Evolutionary conservation across 2,329 filamentous ascomycete genomes (phyloP).

Genomic region (Neonectria neomacrospora): DNA sequence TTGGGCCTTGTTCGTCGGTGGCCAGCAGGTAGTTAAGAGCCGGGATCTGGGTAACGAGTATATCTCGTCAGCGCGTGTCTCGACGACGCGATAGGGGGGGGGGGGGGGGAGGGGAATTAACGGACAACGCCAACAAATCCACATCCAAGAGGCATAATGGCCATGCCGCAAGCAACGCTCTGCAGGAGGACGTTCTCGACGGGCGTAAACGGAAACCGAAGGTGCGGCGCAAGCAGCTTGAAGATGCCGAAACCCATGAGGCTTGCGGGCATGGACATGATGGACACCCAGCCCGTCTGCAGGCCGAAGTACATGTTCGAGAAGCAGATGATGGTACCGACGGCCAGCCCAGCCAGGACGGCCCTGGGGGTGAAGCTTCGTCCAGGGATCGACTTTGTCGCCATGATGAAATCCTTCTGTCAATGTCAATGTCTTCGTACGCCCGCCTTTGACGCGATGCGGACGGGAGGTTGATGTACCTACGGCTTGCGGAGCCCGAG

Average conservation of each 20-base stretch:
- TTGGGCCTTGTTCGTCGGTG: slow-evolving; percentile 80
- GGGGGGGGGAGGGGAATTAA: slow-evolving; percentile 22
- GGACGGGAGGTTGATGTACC: neutral
- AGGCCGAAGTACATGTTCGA: slow-evolving; percentile 99
- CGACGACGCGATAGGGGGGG: neutral
- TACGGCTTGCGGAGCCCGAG: neutral
- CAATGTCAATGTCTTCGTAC: neutral
- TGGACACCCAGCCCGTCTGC: slow-evolving; percentile 78
- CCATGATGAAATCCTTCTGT: slow-evolving; percentile 30
- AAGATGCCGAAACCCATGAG: slow-evolving; percentile 96
- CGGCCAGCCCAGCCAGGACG: slow-evolving; percentile 79
- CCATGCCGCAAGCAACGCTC: slow-evolving; percentile 93
- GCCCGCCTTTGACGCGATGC: slow-evolving; percentile 4
- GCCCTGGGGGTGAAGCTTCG: slow-evolving; percentile 88
- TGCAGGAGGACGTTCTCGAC: slow-evolving; percentile 98
- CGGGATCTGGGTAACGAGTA: slow-evolving; percentile 67
- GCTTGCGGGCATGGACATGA: slow-evolving; percentile 97
- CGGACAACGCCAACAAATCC: slow-evolving; percentile 89
- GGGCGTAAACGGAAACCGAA: slow-evolving; percentile 86
- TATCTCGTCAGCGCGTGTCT: neutral
- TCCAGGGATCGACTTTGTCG: slow-evolving; percentile 49
- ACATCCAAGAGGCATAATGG: slow-evolving; percentile 95
- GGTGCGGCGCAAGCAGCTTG: slow-evolving; percentile 76
- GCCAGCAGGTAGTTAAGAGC: slow-evolving; percentile 88
- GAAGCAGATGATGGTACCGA: slow-evolving; percentile 92